Conservation (phyloP, 1,139 yeast species). For the Hyphopichia burtonii region DNA sequence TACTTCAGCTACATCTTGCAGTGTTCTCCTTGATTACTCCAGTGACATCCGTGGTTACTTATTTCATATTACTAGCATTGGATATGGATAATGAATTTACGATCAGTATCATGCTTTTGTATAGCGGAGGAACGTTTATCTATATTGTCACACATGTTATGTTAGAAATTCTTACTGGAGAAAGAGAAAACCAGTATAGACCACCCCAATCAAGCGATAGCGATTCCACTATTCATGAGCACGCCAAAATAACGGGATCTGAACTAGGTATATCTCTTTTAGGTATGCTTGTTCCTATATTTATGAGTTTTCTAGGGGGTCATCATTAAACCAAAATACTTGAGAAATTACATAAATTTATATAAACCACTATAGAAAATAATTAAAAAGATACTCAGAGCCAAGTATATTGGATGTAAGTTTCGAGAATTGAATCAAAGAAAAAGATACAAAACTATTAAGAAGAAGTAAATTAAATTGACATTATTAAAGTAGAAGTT, state of each 20-base stretch:
- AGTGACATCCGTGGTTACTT: constrained; percentile 48
- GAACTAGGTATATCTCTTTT: constrained; percentile 11
- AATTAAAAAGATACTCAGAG: no score
- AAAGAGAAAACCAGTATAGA: constrained; percentile 5
- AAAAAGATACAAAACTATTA: neutral
- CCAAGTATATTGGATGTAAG: no score
- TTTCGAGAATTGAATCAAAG: neutral
- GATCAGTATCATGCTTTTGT: constrained; percentile 53
- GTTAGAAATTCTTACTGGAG: constrained; percentile 24
- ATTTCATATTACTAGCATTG: constrained; percentile 32
- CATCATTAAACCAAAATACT: constrained; percentile 3
- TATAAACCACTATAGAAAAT: neutral
- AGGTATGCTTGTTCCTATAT: constrained; percentile 15
- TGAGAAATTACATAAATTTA: no score
- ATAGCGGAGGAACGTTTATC: constrained; percentile 73
- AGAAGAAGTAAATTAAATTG: neutral
- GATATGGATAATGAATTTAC: constrained; percentile 32
- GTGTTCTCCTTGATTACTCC: constrained; percentile 57
- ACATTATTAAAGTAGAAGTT: no score
- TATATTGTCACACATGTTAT: constrained; percentile 69
- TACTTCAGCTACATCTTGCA: constrained; percentile 41
- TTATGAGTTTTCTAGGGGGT: constrained; percentile 13
- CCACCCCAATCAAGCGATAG: constrained; percentile 10
- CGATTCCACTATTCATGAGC: constrained; percentile 6
- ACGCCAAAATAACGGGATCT: constrained; percentile 5